A percentile compares a stretch with the other conserved stretches of the same genome.
Evolutionary conservation across 2,329 filamentous ascomycete species (phyloP).

Genomic region (Aspergillus flavus): DNA sequence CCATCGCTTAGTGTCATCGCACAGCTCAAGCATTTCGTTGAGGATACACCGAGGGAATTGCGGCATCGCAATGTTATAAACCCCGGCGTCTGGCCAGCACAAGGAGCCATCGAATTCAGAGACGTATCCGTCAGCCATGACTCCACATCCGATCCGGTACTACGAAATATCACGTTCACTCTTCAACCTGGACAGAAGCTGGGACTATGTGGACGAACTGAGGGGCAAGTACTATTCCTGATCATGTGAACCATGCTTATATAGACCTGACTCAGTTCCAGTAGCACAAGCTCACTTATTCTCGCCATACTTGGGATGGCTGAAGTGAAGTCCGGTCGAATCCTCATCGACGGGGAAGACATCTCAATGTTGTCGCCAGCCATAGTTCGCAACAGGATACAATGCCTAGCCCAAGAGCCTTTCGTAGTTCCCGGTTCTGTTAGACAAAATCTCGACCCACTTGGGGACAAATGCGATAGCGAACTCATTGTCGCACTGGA

Average conservation of each 20-base stretch:
- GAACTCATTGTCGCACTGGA: neutral
- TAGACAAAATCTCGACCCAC: neutral
- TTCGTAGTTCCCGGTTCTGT: neutral
- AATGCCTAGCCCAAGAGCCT: neutral
- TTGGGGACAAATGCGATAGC: neutral
- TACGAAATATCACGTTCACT: neutral
- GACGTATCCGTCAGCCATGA: neutral
- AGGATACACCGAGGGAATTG: neutral
- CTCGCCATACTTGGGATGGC: neutral
- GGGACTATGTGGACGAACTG: neutral
- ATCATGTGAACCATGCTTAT: too few species aligned
- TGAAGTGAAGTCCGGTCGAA: neutral
- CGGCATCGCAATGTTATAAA: neutral
- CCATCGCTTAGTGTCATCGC: neutral
- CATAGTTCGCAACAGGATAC: neutral
- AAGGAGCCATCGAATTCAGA: neutral
- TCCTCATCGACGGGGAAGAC: neutral
- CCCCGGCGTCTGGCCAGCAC: neutral
- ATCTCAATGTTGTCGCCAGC: neutral
- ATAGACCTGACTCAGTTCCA: neutral
- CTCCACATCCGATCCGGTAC: neutral
- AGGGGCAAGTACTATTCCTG: neutral
- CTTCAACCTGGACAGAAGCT: neutral
- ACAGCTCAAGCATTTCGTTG: neutral
- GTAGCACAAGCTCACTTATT: neutral